phyloP scores from a whole-genome alignment of 768 basidiomycete species.

The Suillus discolor region DNA sequence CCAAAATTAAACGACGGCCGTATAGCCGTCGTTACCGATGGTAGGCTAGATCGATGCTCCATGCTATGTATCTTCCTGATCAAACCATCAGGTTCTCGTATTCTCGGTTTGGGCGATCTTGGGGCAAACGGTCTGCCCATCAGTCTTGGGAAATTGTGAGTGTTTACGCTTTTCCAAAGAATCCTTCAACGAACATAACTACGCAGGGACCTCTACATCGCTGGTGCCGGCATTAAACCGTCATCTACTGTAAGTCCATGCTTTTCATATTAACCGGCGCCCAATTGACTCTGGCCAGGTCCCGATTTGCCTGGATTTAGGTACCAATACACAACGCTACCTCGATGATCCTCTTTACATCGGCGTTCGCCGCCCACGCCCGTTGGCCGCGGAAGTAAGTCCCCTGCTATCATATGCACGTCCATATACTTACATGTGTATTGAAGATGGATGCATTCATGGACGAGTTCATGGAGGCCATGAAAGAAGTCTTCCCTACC shows the following conservation, averaged over 20 bases:
- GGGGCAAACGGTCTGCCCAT: conserved; percentile 50
- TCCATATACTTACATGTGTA: neutral
- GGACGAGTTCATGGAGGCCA: conserved; percentile 74
- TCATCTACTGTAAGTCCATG: conserved; percentile 38
- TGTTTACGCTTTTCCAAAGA: conserved; percentile 14
- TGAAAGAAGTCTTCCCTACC: conserved; percentile 64
- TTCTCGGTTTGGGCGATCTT: conserved; percentile 64
- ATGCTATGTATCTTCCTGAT: conserved; percentile 10
- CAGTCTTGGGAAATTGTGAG: conserved; percentile 72
- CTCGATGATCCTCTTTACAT: conserved; percentile 77
- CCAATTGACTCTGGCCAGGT: conserved; percentile 32
- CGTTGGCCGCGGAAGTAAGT: conserved; percentile 44
- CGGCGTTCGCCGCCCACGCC: conserved; percentile 62
- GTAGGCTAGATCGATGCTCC: conserved; percentile 28
- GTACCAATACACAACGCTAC: conserved; percentile 70
- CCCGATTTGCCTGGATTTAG: conserved; percentile 74
- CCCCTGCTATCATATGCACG: conserved; percentile 3
- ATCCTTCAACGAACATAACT: conserved; percentile 4
- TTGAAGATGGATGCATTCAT: conserved; percentile 71
- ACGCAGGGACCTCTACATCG: conserved; percentile 64
- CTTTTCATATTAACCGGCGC: neutral
- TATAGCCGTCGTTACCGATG: conserved; percentile 81
- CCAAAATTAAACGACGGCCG: conserved; percentile 46
- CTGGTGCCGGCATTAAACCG: conserved; percentile 66
- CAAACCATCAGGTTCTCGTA: conserved; percentile 54